Evolutionary conservation across 164 flowering plant species (phyloP), one percentile per base, ranked within the genome.

Genomic region (Dillenia turbinata): DNA sequence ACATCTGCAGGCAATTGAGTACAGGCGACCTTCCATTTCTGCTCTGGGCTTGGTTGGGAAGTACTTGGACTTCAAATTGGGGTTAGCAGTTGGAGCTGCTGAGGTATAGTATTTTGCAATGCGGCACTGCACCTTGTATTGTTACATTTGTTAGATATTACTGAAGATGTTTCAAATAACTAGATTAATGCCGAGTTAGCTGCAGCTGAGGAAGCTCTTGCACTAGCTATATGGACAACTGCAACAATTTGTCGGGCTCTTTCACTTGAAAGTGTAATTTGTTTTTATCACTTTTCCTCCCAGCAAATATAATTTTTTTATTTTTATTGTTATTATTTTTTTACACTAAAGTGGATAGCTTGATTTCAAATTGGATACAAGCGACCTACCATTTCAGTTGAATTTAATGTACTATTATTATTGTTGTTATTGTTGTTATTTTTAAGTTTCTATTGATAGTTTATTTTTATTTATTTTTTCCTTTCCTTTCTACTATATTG

Each of bases 201-300:
- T 49, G 81, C 88, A 71, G 92, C 90, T 17, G 98, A 94, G 78
- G 96, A 91, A 81, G 90, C 95, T 73, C 64, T 66, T 76, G 77
- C 91, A 49, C 80, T 94, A 33, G 89, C 98, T 19, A 65, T 85
- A 59, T 94, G 97, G 98, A 76, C 96, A 56, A 85, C 87, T 11
- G 90, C 96, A 62, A 82, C 98, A 13, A 72, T 85, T 66, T 94
- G 98, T 64, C 86, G 98, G 65, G 89, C 74, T 70, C 90, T 94
- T 14, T 89, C 98, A 63, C 90, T 94, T 67, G 90, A 94, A 71
- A 87, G 78, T 71, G 98, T 94, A 89, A 83, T 68, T 52, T 51
- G 44, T 63, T 62, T 55, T 52, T 33, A 33, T 33, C 40, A 33
- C 40, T 33, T 33, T 33, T 33, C 40, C 40, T 33, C 40, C 40